Evolutionary conservation across 306 rosid species (phyloP).

Genomic region (Lathyrus tuberosus): DNA sequence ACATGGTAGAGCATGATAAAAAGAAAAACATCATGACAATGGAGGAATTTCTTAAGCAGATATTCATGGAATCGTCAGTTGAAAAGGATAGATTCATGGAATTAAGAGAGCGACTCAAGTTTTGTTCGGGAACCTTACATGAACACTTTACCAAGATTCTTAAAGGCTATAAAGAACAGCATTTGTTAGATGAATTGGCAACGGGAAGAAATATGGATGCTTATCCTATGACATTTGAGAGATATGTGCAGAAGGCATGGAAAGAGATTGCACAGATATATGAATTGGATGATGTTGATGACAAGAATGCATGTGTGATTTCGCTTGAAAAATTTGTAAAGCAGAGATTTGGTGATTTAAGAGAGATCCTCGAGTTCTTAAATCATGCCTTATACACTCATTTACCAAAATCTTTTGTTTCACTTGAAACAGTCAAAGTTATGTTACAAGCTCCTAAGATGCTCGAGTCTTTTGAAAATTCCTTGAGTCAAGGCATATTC

Average conservation of each 20-base stretch:
- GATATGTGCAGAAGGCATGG: conserved; percentile 37
- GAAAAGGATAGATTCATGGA: no score
- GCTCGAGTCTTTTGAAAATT: conserved; percentile 5
- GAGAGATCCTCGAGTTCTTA: conserved; percentile 3
- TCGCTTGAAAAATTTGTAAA: conserved; percentile 37
- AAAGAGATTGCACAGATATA: neutral
- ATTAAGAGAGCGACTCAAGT: conserved; percentile 16
- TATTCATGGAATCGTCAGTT: no score
- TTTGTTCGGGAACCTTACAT: conserved; percentile 19
- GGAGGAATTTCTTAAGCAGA: conserved; percentile 34
- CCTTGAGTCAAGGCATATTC: neutral
- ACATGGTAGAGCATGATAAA: neutral
- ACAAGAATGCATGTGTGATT: neutral
- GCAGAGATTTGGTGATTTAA: conserved; percentile 16
- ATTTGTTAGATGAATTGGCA: conserved; percentile 3
- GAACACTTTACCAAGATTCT: conserved; percentile 35
- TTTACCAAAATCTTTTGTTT: conserved; percentile 51
- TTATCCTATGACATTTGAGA: conserved; percentile 34
- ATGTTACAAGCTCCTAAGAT: conserved; percentile 27
- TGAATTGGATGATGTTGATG: neutral
- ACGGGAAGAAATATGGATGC: neutral
- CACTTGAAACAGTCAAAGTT: conserved; percentile 16
- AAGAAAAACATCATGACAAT: neutral
- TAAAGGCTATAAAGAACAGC: neutral
- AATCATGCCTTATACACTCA: conserved; percentile 45